A percentile compares a stretch with the other conserved stretches of the same genome.
Conservation (phyloP, 192 early-diverging fungal genomes). For the Coemansia reversa region DNA sequence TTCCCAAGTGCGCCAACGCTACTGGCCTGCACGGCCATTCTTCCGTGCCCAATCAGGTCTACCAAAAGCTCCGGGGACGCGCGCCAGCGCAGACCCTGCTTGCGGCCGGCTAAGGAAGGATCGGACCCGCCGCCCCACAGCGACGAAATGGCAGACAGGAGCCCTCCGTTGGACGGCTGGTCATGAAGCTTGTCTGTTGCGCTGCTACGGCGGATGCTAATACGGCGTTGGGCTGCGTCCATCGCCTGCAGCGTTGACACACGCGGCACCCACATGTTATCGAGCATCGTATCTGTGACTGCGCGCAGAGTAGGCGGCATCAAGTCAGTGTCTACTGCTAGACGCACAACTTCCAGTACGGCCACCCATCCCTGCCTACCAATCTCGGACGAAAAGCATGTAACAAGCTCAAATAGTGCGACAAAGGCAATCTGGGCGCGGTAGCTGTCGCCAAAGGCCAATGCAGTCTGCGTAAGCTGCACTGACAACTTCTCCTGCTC, state of each 20-base stretch:
- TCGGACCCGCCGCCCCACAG: constrained; percentile 35
- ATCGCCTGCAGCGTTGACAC: constrained; percentile 34
- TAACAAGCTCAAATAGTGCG: constrained; percentile 67
- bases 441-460: constrained; percentile 88
- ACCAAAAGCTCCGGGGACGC: constrained; percentile 35
- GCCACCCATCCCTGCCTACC: constrained; percentile 58
- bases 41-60: constrained; percentile 16
- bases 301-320: constrained; percentile 22
- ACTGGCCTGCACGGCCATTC: constrained; percentile 30
- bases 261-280: constrained; percentile 42
- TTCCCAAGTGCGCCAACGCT: constrained; percentile 15
- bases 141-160: constrained; percentile 47
- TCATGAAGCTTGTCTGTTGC: constrained; percentile 6
- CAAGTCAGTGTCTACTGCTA: constrained; percentile 36
- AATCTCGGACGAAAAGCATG: constrained; percentile 63
- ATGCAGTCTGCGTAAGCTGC: constrained; percentile 61
- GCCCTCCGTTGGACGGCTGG: constrained; percentile 25
- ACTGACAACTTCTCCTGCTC: constrained; percentile 30
- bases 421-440: constrained; percentile 88
- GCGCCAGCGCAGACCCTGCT: constrained; percentile 45
- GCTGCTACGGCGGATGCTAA: constrained; percentile 13
- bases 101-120: constrained; percentile 6
- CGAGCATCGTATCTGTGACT: constrained; percentile 10
- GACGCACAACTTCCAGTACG: constrained; percentile 71
- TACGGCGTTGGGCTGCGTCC: constrained; percentile 28